Evolutionary conservation across 306 rosid species (phyloP), one percentile per base, ranked within the genome.

Genomic region (Acacia confusa): DNA sequence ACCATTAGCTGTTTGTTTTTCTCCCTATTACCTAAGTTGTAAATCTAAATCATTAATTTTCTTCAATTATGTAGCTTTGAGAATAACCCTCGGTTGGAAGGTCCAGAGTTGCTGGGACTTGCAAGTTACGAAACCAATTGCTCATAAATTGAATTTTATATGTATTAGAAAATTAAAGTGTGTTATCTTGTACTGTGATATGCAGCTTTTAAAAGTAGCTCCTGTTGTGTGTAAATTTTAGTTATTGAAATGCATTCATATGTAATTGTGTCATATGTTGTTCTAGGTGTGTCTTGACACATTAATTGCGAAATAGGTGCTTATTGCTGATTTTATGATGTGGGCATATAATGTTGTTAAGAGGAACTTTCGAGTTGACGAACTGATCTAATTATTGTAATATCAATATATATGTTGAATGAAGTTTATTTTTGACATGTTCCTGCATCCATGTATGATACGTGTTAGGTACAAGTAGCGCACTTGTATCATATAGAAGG

Each of bases 71-170:
- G 86, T 79, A 95, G 98, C 94, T 95, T 95, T 78, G 94, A 91
- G 87, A 90, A 92, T 67, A 95, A 95, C 87, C 97, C 90, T 67
- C 92, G 95, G 58, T 83, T 95, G 81, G 98, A 92, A 89, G 97
- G 97, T 70, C 97, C 98, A 15, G 97, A 94, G 87, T 84, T 94
- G 91, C 71, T 91, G 90, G 97, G 98, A 76, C 97, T 94, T 6
- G 98, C 92, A 78, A 90, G 90, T 81, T 94, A 94, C 6, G 98
- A 94, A 84, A 94, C 97, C 74, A 90, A 90, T 90, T 94, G 98
- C 94, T 85, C 92, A 20, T 94, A 88, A 93, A 58, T 73, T 52
- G 80, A 74, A 79, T 69, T 66, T 85, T 84, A 87, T 32, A 19
- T 86, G 84, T 85, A 84, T 64, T 65, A 60, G 77, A 82, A 85